Percentiles rank a stretch among this genome's conserved stretches.
Evolutionary conservation across 2,329 filamentous ascomycete species (phyloP).

Genomic region (Exophiala sideris): DNA sequence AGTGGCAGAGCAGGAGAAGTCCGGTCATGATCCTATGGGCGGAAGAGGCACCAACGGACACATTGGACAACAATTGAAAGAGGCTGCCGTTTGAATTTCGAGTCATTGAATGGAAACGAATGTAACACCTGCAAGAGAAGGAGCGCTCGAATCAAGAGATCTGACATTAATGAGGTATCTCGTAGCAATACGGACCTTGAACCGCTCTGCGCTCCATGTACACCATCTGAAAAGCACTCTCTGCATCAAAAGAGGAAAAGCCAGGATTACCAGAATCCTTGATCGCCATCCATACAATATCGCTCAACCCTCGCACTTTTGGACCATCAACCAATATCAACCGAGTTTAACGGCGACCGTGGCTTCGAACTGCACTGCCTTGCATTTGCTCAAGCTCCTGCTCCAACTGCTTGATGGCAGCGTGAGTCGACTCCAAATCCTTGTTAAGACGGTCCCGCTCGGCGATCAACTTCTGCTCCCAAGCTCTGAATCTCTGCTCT

Average conservation of each 20-base stretch:
- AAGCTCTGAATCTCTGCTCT: slow-evolving; percentile 97
- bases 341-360: slow-evolving; percentile 72
- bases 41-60: slow-evolving; percentile 27
- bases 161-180: slow-evolving; percentile 25
- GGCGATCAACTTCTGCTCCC: slow-evolving; percentile 99
- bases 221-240: slow-evolving; percentile 9
- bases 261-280: slow-evolving; percentile 21
- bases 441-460: slow-evolving; percentile 99
- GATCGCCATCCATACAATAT: not conserved
- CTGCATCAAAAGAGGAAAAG: slow-evolving; percentile 1
- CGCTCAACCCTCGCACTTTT: not conserved
- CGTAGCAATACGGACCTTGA: slow-evolving; percentile 18
- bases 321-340: not conserved
- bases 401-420: slow-evolving; percentile 65
- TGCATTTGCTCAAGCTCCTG: slow-evolving; percentile 91
- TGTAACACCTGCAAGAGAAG: not conserved
- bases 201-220: slow-evolving; percentile 11
- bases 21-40: slow-evolving; percentile 23
- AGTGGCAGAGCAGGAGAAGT: slow-evolving; percentile 12
- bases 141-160: slow-evolving; percentile 4
- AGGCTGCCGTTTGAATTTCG: slow-evolving; percentile 16
- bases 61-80: slow-evolving; percentile 25
- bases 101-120: not conserved
- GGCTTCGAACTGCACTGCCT: slow-evolving; percentile 82
- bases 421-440: slow-evolving; percentile 96